Conservation (phyloP, 148 eudicot species). For the Euryodendron excelsum region DNA sequence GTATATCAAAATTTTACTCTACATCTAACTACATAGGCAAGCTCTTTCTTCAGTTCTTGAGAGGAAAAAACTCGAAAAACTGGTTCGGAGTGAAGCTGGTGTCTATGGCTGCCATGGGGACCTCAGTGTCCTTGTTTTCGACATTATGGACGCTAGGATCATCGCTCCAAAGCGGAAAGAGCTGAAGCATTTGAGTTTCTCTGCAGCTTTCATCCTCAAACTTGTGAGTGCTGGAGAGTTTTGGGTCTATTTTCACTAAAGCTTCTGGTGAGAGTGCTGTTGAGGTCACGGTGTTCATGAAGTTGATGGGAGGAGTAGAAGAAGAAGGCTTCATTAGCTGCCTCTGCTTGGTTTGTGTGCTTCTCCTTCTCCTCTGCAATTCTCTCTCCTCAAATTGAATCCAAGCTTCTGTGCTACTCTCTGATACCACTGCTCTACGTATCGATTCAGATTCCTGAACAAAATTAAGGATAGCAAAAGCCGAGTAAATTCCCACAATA, state of each 20-base stretch:
- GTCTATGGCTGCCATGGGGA: no score
- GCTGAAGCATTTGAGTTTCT: no score
- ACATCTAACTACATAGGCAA: no score
- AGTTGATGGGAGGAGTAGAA: not conserved
- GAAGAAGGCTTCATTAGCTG: conserved; percentile 1
- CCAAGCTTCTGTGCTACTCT: conserved; percentile 3
- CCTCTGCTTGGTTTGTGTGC: conserved; percentile 6
- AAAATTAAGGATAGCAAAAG: not conserved
- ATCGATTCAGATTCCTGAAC: conserved; percentile 17
- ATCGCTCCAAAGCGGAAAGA: no score
- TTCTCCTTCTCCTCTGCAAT: not conserved
- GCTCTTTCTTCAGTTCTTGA: not conserved
- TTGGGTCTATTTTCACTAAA: no score
- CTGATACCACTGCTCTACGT: conserved; percentile 24
- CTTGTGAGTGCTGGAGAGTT: no score
- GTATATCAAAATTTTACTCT: no score
- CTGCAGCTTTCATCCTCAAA: no score
- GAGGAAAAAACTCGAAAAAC: conserved; percentile 27
- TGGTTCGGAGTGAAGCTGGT: conserved; percentile 12
- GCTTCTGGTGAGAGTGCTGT: not conserved
- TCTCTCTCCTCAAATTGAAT: conserved; percentile 2
- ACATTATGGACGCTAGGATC: no score
- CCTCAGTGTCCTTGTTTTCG: no score
- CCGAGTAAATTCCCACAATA: not conserved
- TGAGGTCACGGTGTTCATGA: not conserved